phyloP scores from a whole-genome alignment of 2,329 filamentous ascomycete genomes.

The Scolecobasidium constrictum region DNA sequence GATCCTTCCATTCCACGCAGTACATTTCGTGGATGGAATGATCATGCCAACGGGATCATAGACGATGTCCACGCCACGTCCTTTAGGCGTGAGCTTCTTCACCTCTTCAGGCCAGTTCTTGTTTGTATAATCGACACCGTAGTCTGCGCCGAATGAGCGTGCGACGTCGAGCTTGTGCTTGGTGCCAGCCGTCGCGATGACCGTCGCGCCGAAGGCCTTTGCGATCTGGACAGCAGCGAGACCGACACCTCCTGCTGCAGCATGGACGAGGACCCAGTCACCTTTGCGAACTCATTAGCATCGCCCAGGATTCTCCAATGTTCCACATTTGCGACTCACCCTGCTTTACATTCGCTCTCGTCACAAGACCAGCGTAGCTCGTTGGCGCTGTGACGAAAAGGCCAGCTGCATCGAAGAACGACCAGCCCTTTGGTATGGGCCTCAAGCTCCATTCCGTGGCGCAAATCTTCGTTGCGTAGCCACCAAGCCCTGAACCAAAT shows the following conservation, averaged over 20 bases:
- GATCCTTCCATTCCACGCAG: constrained; percentile 83
- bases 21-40: constrained; percentile 79
- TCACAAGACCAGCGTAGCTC: constrained; percentile 72
- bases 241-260: constrained; percentile 84
- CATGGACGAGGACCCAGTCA: constrained; percentile 83
- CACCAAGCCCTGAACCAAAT: constrained; percentile 79
- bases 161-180: constrained; percentile 72
- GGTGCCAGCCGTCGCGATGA: constrained; percentile 85
- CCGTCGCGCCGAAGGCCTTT: constrained; percentile 81
- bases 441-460: constrained; percentile 57
- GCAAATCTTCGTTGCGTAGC: constrained; percentile 67
- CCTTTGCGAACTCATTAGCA: constrained; percentile 31
- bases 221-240: constrained; percentile 87
- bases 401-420: constrained; percentile 73
- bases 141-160: constrained; percentile 70
- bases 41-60: constrained; percentile 91
- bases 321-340: constrained; percentile 16
- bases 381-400: constrained; percentile 89
- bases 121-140: constrained; percentile 66
- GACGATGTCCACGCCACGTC: constrained; percentile 75
- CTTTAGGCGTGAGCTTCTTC: constrained; percentile 64
- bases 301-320: constrained; percentile 10
- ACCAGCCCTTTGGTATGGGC: constrained; percentile 71
- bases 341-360: constrained; percentile 62
- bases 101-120: constrained; percentile 55